Evolutionary conservation across 208 protist species (phyloP), one percentile per base, ranked within the genome.

Genomic region (Trypanosoma conorhini): DNA sequence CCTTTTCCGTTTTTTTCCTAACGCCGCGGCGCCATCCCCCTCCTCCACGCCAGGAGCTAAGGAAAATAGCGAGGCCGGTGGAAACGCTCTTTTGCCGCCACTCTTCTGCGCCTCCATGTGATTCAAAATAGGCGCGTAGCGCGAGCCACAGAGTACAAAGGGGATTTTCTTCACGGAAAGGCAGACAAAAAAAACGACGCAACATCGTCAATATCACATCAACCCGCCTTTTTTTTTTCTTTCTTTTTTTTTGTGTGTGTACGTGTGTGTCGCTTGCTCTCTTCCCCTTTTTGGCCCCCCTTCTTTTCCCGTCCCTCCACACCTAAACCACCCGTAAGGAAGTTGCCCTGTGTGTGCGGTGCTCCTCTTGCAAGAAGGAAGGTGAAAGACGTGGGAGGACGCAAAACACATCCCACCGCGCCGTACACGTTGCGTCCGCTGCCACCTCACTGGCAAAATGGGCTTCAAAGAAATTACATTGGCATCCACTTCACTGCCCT

Each of bases 1-100:
- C 22, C 66, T 79, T 51, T 94, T 94, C 44, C 74, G 40, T 13
- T 82, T 79, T 48, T 80, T 78, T 13, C 67, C 58, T 28, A 38
- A 8, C n/a, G 17, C 17, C 12, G 10, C 26, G 26, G n/a, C 57
- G n/a, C 3, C 15, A 40, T 55, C 24, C 38, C 35, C 33, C 40
- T 59, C 24, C 40, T 44, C 21, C 17, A 8, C 17, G 42, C 28
- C 2, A 48, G 7, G 19, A 5, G 19, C 52, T 51, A 51, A 55
- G 1, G 50, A 66, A 13, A 42, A 35, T 9, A 59, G 48, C n/a
- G 38, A 59, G 28, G 42, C 28, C 21, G 55, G 60, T 2, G 24
- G 48, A 52, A 74, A 67, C 12, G 67, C 50, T 38, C 8, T 48
- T 31, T 38, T 44, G 28, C 57, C 3, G n/a, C 28, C 61, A 17